Conservation (phyloP, 371 early-diverging fungal species). For the Syncephalastrum monosporum region DNA sequence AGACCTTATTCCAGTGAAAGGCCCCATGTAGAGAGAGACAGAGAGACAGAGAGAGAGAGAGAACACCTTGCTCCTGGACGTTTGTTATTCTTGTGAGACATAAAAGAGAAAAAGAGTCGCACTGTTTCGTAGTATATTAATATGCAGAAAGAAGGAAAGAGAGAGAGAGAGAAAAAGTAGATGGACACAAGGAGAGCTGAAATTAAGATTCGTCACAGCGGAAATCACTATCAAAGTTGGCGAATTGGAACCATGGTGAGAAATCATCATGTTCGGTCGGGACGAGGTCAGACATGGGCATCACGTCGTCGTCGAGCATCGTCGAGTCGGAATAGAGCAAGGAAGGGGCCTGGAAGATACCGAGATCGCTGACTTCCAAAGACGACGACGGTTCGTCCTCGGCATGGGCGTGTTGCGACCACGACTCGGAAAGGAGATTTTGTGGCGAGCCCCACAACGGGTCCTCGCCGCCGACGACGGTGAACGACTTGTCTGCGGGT, state of each 20-base stretch:
- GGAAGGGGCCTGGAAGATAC: slow-evolving; percentile 23
- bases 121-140: no score
- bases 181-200: no score
- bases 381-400: no score
- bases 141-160: no score
- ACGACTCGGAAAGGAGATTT: no score
- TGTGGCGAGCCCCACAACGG: no score
- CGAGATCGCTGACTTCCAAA: slow-evolving; percentile 13
- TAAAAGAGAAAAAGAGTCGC: no score
- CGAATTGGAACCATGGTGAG: slow-evolving; percentile 29
- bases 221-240: slow-evolving; percentile 33
- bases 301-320: slow-evolving; percentile 18
- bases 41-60: not conserved
- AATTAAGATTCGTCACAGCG: slow-evolving; percentile 11
- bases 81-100: no score
- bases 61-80: not conserved
- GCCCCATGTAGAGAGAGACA: not conserved
- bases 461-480: no score
- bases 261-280: slow-evolving; percentile 6
- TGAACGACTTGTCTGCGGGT: no score
- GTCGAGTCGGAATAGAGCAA: slow-evolving; percentile 29
- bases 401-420: no score
- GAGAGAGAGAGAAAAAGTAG: no score
- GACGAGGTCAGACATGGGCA: slow-evolving; percentile 10
- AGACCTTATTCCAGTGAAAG: slow-evolving; percentile 53